phyloP scores from a whole-genome alignment of 75 land plant species.

The Pinus taeda region DNA sequence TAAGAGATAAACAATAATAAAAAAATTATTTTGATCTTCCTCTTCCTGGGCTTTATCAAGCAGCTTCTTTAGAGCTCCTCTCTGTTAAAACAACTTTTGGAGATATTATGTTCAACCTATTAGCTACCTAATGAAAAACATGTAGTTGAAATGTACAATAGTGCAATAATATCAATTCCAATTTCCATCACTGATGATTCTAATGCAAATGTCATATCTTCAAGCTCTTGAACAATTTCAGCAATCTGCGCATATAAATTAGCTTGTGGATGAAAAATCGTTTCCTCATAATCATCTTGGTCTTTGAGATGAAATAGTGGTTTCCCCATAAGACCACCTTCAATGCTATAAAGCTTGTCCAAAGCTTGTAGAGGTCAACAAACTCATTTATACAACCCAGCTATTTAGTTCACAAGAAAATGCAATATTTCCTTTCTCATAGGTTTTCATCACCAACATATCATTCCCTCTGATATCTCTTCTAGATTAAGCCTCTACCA shows the following conservation, averaged over 20 bases:
- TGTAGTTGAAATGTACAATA: constrained; percentile 48
- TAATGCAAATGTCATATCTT: constrained; percentile 37
- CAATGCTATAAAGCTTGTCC: too few relatives aligned
- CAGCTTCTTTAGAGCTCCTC: constrained; percentile 52
- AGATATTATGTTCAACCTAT: constrained; percentile 47
- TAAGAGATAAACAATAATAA: constrained; percentile 45
- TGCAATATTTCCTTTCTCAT: too few relatives aligned
- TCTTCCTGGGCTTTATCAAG: constrained; percentile 46
- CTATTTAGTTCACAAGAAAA: too few relatives aligned
- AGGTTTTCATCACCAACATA: too few relatives aligned
- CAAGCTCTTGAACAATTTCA: constrained; percentile 40
- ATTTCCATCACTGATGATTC: constrained; percentile 74
- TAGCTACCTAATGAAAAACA: constrained; percentile 46
- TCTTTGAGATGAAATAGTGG: too few relatives aligned
- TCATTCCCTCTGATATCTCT: too few relatives aligned
- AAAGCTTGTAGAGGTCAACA: too few relatives aligned
- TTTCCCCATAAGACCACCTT: too few relatives aligned
- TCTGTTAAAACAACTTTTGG: constrained; percentile 54
- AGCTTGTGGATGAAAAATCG: too few relatives aligned
- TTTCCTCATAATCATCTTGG: too few relatives aligned
- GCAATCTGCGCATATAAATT: constrained; percentile 42
- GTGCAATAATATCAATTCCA: constrained; percentile 45
- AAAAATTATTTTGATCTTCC: constrained; percentile 46
- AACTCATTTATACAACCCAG: too few relatives aligned
- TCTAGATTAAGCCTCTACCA: too few relatives aligned